Base-by-base conservation (phyloP, 2,329 filamentous ascomycete species). In the Hypoxylon rubiginosum region DNA sequence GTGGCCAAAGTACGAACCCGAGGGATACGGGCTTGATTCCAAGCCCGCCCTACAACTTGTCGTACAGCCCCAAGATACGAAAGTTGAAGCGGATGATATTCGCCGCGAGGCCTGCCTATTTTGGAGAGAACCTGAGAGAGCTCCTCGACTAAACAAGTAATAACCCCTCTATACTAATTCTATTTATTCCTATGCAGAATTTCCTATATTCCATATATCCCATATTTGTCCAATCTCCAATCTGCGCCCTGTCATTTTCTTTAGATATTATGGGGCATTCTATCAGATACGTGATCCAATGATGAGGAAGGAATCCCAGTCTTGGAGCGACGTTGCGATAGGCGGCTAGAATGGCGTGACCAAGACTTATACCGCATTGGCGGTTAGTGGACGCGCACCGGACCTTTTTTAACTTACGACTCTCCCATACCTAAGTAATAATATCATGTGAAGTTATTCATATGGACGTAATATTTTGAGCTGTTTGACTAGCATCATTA, bases 41-140 rank as follows among this genome's bases (percentile, higher is more conserved):
- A 62, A 69, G 57, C 71, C 75, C 1, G 70, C 70, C 24, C 46
- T 67, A 24, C 78, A 80, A 56, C 70, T 80, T 8, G 72, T 80
- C 8, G 73, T 80, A 19, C 74, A 78, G 51, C 75, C 76, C 0
- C 57, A 67, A 1, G 62, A 73, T 19, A 79, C 79, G 0, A 69
- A 71, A 59, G 74, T 77, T 2, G 79, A 80, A 69, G 61, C 70
- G 46, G 78, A 80, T 26, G 58, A 58, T 2, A 79, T 80, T 19
- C 68, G 79, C 1, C 74, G 62, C 28, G 73, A 78, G 51, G 72
- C 73, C 3, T 80, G 78, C 43, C 63, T 76, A 4, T 80, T 73
- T 62, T 80, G 79, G 79, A 75, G 79, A 43, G 77, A 79, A 41
- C 73, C 75, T 0, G 71, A 76, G 55, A 75, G 77, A n/a, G 77